phyloP scores from a whole-genome alignment of 2,329 filamentous ascomycete species.

The Aspergillus tanneri region DNA sequence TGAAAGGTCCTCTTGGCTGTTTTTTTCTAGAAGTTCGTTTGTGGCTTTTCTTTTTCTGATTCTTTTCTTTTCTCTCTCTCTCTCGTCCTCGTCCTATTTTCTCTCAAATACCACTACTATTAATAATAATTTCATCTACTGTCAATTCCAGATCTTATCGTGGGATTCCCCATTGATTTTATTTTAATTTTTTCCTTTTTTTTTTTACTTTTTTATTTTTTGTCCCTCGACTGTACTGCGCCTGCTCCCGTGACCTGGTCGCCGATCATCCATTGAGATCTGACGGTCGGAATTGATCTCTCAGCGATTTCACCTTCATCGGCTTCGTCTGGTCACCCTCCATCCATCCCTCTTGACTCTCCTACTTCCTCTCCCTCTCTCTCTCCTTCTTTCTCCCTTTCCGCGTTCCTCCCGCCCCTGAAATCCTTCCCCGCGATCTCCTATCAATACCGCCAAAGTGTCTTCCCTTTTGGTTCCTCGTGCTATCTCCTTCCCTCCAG shows the following conservation, averaged over 20 bases:
- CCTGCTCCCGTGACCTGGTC: slow-evolving; percentile 16
- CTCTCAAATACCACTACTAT: not conserved
- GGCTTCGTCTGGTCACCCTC: not conserved
- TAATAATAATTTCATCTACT: not conserved
- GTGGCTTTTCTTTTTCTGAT: not conserved
- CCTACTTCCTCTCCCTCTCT: slow-evolving; percentile 24
- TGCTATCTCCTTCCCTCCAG: slow-evolving; percentile 87
- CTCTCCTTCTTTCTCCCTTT: slow-evolving; percentile 31
- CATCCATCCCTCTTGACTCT: slow-evolving; percentile 10
- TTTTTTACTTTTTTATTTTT: slow-evolving; percentile 2
- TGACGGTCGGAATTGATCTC: slow-evolving; percentile 9
- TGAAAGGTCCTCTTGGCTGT: not conserved
- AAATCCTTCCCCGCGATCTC: slow-evolving; percentile 23
- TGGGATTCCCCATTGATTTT: not conserved
- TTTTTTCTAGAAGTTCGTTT: slow-evolving; percentile 2
- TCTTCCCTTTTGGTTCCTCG: slow-evolving; percentile 87
- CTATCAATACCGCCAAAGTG: slow-evolving; percentile 84
- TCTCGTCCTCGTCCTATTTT: not conserved
- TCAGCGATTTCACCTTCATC: slow-evolving; percentile 2
- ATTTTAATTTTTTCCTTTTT: slow-evolving; percentile 4
- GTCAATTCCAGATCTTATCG: too few species aligned
- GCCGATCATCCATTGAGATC: slow-evolving; percentile 8
- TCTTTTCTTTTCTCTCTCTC: not conserved
- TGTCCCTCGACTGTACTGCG: not conserved
- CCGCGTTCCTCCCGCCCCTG: slow-evolving; percentile 22